A percentile compares a stretch with the other conserved stretches of the same genome.
phyloP scores from a whole-genome alignment of 495 filamentous ascomycete genomes.

The Penicillium verhagenii region DNA sequence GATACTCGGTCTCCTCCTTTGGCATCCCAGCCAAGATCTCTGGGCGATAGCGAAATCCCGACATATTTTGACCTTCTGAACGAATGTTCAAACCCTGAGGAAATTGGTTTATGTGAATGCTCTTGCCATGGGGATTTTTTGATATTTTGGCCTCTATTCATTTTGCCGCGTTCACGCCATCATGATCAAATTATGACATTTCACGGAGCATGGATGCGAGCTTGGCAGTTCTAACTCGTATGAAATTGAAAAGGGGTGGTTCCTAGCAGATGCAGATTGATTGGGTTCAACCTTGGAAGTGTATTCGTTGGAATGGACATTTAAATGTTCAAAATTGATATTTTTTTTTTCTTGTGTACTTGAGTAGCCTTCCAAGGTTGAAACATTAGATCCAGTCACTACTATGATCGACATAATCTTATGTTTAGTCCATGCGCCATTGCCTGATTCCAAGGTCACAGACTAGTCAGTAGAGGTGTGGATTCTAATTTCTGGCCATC shows the following conservation, averaged over 20 bases:
- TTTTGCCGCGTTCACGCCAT: conserved; percentile 15
- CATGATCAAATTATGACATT: conserved; percentile 21
- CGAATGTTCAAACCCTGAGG: background rate
- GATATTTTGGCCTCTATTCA: too few species aligned
- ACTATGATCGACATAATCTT: background rate
- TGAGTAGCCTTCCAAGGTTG: too few species aligned
- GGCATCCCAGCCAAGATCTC: conserved; percentile 69
- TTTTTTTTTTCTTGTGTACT: too few species aligned
- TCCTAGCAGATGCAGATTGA: too few species aligned
- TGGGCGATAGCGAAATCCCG: conserved; percentile 23
- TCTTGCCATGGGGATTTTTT: too few species aligned
- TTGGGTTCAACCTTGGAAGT: too few species aligned
- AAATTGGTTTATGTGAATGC: background rate
- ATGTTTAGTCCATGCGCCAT: background rate
- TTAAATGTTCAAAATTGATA: too few species aligned
- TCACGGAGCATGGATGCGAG: background rate
- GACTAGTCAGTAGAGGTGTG: too few species aligned
- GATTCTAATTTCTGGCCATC: too few species aligned
- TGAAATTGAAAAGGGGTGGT: too few species aligned
- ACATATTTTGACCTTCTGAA: conserved; percentile 3
- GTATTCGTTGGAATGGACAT: too few species aligned
- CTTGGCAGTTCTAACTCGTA: background rate
- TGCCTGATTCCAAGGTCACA: background rate
- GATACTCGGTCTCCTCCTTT: conserved; percentile 68
- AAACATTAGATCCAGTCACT: too few species aligned